Evolutionary conservation across 208 protist genomes (phyloP).

Genomic region (Acanthamoeba healyi): DNA sequence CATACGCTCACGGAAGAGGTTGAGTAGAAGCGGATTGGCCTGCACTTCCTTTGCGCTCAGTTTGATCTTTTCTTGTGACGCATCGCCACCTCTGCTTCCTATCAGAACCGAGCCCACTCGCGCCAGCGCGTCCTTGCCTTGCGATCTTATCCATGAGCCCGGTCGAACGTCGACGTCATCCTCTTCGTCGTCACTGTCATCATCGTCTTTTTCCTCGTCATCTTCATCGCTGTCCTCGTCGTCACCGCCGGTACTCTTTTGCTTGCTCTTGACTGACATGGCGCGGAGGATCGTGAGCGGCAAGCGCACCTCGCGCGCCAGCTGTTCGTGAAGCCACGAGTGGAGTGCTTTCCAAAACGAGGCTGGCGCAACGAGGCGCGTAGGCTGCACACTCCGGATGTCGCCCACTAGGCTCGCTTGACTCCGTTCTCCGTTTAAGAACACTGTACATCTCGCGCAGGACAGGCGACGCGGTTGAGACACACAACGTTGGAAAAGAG

Average conservation of each 20-base stretch:
- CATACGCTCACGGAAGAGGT: neutral
- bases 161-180: neutral
- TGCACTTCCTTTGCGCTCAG: neutral
- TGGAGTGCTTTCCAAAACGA: slow-evolving; percentile 38
- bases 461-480: neutral
- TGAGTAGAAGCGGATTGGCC: neutral
- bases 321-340: neutral
- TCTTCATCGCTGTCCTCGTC: neutral
- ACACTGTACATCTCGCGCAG: neutral
- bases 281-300: neutral
- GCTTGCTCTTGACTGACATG: neutral
- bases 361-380: neutral
- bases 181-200: neutral
- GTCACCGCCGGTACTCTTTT: neutral
- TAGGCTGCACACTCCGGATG: slow-evolving; percentile 10
- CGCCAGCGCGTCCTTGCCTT: neutral
- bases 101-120: neutral
- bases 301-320: neutral
- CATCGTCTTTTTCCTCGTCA: neutral
- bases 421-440: neutral
- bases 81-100: neutral
- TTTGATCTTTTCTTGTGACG: neutral
- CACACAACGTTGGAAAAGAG: neutral
- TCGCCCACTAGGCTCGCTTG: neutral
- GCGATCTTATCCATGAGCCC: neutral